These are phyloP conservation scores for Citrullus amarus DNA, from an alignment of 306 rosid species.

Conservation along the genomic window DNA sequence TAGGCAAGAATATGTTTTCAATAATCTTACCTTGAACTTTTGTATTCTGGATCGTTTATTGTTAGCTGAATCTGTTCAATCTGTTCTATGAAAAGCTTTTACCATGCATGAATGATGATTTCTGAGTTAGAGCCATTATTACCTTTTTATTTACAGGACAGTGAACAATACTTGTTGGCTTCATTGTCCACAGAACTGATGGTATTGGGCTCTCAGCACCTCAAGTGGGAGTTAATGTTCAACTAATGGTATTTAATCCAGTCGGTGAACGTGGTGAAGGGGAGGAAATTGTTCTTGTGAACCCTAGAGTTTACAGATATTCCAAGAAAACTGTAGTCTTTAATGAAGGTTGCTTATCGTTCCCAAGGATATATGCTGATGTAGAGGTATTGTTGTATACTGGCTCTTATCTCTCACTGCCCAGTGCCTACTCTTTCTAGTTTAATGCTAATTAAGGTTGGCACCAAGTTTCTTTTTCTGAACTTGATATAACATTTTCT, in stretches of 20 bases:
- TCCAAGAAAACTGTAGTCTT: conserved; percentile 54
- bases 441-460: neutral
- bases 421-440: neutral
- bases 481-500: neutral
- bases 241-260: conserved; percentile 87
- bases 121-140: conserved; percentile 11
- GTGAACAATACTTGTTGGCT: conserved; percentile 35
- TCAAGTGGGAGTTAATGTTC: conserved; percentile 84
- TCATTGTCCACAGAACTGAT: conserved; percentile 67
- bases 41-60: neutral
- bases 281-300: conserved; percentile 88
- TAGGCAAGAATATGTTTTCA: neutral
- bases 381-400: conserved; percentile 33
- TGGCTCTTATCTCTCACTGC: neutral
- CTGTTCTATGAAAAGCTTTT: neutral
- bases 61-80: neutral
- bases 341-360: conserved; percentile 80
- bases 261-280: conserved; percentile 82
- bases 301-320: conserved; percentile 66
- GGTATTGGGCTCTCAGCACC: conserved; percentile 97
- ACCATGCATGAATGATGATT: neutral
- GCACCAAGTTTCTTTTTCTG: neutral
- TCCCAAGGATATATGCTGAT: conserved; percentile 62
- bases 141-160: conserved; percentile 28
- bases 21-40: neutral